Evolutionary conservation across 345 rosid genomes (phyloP).

Genomic region (Fremontodendron californicum): DNA sequence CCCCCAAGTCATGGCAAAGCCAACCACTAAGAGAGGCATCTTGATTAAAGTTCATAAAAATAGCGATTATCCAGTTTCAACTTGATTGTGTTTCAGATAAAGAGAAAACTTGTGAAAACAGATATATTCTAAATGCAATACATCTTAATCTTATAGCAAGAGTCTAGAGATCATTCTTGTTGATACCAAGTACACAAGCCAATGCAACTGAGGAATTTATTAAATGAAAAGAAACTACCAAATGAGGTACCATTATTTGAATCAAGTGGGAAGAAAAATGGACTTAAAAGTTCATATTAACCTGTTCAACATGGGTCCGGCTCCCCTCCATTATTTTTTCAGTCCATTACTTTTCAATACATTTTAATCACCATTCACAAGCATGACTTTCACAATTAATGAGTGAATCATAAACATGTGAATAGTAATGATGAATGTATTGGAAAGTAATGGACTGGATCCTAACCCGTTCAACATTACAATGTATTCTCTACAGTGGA

Average conservation of each 20-base stretch:
- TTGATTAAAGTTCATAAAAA: neutral
- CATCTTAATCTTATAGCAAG: neutral
- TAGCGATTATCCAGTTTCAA: neutral
- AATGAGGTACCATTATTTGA: neutral
- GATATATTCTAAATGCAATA: neutral
- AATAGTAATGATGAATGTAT: too few relatives aligned
- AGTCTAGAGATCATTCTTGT: too few relatives aligned
- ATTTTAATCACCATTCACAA: too few relatives aligned
- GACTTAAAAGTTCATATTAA: too few relatives aligned
- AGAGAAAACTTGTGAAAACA: neutral
- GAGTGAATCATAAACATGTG: too few relatives aligned
- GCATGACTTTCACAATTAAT: too few relatives aligned
- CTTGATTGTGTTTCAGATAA: neutral
- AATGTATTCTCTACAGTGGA: neutral
- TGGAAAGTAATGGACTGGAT: too few relatives aligned
- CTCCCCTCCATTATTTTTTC: too few relatives aligned
- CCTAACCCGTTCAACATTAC: neutral
- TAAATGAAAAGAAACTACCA: neutral
- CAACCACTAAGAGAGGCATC: neutral
- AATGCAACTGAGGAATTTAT: neutral
- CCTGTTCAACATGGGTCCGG: too few relatives aligned
- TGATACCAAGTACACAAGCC: neutral
- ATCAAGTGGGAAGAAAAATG: slow-evolving; percentile 54
- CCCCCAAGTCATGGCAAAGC: neutral
- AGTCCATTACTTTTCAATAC: too few relatives aligned